Base-by-base conservation (phyloP, 176 grass and related monocot genomes). In the Paspalum notatum region DNA sequence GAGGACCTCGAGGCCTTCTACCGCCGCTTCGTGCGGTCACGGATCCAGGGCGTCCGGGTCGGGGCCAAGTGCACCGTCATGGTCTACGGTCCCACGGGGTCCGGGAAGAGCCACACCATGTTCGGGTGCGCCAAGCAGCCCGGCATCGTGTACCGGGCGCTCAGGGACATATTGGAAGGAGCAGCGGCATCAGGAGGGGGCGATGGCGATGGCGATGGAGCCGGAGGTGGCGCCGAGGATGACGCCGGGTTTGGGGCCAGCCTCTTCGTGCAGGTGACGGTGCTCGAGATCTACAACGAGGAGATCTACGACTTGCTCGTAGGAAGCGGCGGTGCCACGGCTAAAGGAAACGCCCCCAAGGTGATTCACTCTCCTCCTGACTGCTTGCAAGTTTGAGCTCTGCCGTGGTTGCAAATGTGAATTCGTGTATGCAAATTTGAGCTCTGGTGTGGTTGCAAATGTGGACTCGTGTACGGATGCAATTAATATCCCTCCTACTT, bases 91-190 rank as follows among this genome's bases (percentile, higher is more conserved):
- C 95, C 92, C 15, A 98, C 95, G 0, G 90, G 92, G 0, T 87
- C 90, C 12, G 90, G 90, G 7, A 94, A 98, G 83, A 94, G 88
- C 71, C 92, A 98, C 78, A 98, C 95, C 75, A 98, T 98, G 95
- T 98, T 94, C 44, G 95, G 92, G 0, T 93, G 80, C 62, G 27
- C 81, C 14, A 92, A 66, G 77, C 70, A 98, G 71, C 92, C 90
- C 4, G 92, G 95, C 2, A 94, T 98, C 72, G 95, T 98, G 51
- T 98, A 98, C 95, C 80, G 89, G 14, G 95, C 95, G 24, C 88
- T 98, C 21, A 78, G 78, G 74, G 92, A 94, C 63, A 93, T 98
- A 4, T 64, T 98, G 1, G 70, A 81, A 25, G 87, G 83, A 5
- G 82, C 8, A 65, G 71, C 0, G 79, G 80, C 6, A 8, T 5